Evolutionary conservation across 371 early-diverging fungal species (phyloP), one percentile per base, ranked within the genome.

Genomic region (Mucor sp.): DNA sequence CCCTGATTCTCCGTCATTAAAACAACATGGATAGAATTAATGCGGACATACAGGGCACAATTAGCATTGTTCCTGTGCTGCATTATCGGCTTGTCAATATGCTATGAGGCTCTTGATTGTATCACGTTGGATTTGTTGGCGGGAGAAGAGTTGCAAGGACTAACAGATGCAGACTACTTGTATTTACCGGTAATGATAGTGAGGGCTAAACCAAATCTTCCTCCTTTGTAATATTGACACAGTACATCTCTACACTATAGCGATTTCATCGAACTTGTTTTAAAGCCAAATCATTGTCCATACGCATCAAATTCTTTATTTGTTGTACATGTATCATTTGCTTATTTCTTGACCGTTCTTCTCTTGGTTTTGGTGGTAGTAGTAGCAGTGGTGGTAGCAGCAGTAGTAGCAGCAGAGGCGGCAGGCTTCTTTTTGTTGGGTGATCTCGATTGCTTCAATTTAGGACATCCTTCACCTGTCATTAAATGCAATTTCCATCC

Each of bases 401-500:
- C 15, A 3, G 63, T 9, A 17, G 41, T 5, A 17, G 17, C 17
- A 41, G 41, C 2, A 17, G 41, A 17, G 17, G 41, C 17, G 17
- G 11, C 17, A 8, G 63, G 9, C 25, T 30, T 57, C 37, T 55
- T 63, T 33, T 64, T 64, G 17, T 25, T 30, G 12, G 67, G 59
- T 39, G 48, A 19, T 30, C 72, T 67, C 1, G 64, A 68, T 63
- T 48, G 56, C 47, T 47, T 64, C 58, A 62, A 27, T 60, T 69
- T 83, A 0, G 85, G 81, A 63, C 91, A 88, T 3, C 86, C 89
- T n/a, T 72, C 67, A 32, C 77, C 85, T 55, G 72, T 66, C 50
- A 90, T 66, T 43, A 93, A 74, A 74, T 93, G 93, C 19, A 67
- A 48, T 35, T 85, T 89, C 92, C 92, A 93, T 12, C 86, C 83